Percentiles rank a stretch among this genome's conserved stretches.
Evolutionary conservation across 441 rosid genomes (phyloP).

Genomic region (Populus trichocarpa): DNA sequence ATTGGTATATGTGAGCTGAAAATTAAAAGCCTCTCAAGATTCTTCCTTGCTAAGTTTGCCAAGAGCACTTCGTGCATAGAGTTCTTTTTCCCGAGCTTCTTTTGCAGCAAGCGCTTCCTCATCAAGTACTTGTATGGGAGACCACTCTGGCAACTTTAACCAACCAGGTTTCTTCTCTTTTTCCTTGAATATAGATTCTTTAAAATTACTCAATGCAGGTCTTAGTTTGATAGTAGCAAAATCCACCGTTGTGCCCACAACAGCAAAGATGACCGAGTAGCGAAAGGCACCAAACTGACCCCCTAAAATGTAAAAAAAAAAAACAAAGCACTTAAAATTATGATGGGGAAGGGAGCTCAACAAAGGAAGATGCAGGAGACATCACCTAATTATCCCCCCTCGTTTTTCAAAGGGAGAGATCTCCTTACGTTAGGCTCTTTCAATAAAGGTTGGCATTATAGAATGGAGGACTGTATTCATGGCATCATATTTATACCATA

Average conservation of each 20-base stretch:
- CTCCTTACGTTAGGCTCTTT: too few species aligned
- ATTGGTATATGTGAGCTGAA: background rate
- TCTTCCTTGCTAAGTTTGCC: constrained; percentile 64
- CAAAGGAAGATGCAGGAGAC: background rate
- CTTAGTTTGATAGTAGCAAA: constrained; percentile 50
- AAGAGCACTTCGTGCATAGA: constrained; percentile 37
- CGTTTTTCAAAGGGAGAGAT: too few species aligned
- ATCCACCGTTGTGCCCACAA: constrained; percentile 58
- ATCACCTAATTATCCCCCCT: background rate
- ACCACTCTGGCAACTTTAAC: constrained; percentile 81
- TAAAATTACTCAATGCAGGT: constrained; percentile 34
- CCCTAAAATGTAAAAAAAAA: constrained; percentile 32
- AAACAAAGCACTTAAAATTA: background rate
- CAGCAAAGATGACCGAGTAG: constrained; percentile 61
- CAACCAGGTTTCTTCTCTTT: constrained; percentile 28
- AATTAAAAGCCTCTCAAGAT: constrained; percentile 29
- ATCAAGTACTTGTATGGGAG: constrained; percentile 74
- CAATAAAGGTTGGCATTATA: background rate
- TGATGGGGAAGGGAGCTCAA: background rate
- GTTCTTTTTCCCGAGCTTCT: constrained; percentile 58
- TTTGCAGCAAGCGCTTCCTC: constrained; percentile 78
- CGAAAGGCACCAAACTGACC: constrained; percentile 78
- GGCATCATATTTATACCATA: background rate
- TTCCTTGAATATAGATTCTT: constrained; percentile 24
- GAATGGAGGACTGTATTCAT: background rate